Percentiles rank a stretch among this genome's conserved stretches.
Evolutionary conservation across 1,139 yeast species (phyloP).

Genomic region (Suzukiozyma palmioleophila): DNA sequence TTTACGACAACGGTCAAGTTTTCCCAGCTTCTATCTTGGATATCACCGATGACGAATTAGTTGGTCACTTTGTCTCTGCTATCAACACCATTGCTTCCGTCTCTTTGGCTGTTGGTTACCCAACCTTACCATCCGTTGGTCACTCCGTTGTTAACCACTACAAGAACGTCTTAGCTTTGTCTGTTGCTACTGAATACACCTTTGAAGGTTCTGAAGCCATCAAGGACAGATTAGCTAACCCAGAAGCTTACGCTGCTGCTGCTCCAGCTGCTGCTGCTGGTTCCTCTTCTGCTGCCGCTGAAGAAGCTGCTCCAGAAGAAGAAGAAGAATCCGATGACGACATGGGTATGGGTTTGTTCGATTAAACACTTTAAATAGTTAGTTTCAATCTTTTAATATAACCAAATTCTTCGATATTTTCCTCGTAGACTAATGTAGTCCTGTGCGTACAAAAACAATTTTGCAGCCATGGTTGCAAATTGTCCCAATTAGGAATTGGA

Average conservation of each 20-base stretch:
- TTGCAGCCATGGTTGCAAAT: constrained; percentile 3
- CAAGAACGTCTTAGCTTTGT: constrained; percentile 97
- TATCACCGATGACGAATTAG: constrained; percentile 96
- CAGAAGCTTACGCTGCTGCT: constrained; percentile 96
- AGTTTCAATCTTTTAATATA: background rate
- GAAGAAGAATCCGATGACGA: constrained; percentile 71
- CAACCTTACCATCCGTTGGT: constrained; percentile 99
- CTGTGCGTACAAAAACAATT: background rate
- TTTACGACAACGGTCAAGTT: constrained; percentile 97
- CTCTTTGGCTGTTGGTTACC: constrained; percentile 98
- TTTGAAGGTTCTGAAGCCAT: constrained; percentile 98
- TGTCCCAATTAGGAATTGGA: too few relatives aligned
- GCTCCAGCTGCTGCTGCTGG: constrained; percentile 95
- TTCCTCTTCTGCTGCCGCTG: constrained; percentile 63
- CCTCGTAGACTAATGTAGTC: background rate
- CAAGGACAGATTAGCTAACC: constrained; percentile 89
- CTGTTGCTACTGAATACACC: constrained; percentile 98
- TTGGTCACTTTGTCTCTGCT: constrained; percentile 89
- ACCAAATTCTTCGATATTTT: background rate
- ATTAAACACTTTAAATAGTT: constrained; percentile 47
- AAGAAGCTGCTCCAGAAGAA: constrained; percentile 68
- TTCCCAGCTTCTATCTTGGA: constrained; percentile 97
- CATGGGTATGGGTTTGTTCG: constrained; percentile 99
- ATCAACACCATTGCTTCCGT: constrained; percentile 90
- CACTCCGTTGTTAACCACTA: constrained; percentile 98